phyloP scores from a whole-genome alignment of 2,329 filamentous ascomycete genomes.

The Colletotrichum sp. region DNA sequence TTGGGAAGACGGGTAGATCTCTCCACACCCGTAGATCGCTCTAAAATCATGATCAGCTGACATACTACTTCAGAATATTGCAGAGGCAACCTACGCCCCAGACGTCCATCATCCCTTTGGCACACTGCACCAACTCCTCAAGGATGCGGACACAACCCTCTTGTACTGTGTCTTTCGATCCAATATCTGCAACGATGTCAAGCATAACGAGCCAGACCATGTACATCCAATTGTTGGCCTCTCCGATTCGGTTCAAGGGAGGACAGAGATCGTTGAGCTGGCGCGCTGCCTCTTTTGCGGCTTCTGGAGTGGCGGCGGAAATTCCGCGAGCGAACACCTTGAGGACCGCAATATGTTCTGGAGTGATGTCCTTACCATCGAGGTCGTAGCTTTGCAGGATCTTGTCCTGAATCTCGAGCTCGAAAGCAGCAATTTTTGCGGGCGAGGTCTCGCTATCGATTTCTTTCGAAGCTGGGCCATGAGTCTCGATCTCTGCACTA shows the following conservation, averaged over 20 bases:
- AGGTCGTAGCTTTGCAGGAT: background rate
- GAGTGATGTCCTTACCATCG: background rate
- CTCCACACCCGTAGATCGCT: background rate
- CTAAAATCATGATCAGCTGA: background rate
- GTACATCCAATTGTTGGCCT: background rate
- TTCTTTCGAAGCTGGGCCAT: background rate
- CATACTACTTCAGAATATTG: background rate
- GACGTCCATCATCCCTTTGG: background rate
- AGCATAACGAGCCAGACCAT: background rate
- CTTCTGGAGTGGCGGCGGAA: background rate
- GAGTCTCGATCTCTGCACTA: background rate
- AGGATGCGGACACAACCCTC: background rate
- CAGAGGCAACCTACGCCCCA: background rate
- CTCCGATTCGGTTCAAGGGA: background rate
- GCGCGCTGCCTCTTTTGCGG: background rate
- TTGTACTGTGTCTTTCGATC: background rate
- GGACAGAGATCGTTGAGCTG: background rate
- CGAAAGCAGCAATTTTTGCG: background rate
- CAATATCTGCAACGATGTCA: background rate
- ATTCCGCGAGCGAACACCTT: background rate
- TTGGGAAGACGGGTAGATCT: background rate
- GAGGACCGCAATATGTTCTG: background rate
- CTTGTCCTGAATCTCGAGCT: background rate
- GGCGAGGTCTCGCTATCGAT: background rate
- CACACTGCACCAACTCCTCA: background rate